A percentile compares a stretch with the other conserved stretches of the same genome.
Conservation (phyloP, 805 yeast genomes). For the Jamesozyma jinghongensis region DNA sequence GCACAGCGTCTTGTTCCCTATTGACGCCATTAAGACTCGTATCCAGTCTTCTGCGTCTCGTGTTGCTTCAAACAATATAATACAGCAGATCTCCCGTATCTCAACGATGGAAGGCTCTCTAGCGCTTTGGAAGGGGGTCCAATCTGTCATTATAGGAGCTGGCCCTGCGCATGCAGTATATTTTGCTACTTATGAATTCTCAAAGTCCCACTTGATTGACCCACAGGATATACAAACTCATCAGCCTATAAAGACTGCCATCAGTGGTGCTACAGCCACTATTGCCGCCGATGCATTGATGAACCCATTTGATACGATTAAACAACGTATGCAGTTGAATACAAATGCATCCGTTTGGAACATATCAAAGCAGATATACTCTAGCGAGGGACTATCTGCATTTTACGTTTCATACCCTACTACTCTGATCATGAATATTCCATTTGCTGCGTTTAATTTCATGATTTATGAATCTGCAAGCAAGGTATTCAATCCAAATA, state of each 20-base stretch:
- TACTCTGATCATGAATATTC: constrained; percentile 82
- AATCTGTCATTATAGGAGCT: constrained; percentile 90
- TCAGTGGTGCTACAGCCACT: constrained; percentile 88
- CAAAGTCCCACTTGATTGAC: constrained; percentile 35
- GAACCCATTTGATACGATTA: constrained; percentile 95
- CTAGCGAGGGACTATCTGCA: constrained; percentile 61
- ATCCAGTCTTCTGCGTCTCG: constrained; percentile 50
- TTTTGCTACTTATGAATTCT: constrained; percentile 84
- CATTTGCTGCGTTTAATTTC: constrained; percentile 90
- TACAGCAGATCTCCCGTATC: constrained; percentile 62
- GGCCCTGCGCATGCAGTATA: constrained; percentile 99
- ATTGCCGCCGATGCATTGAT: constrained; percentile 89
- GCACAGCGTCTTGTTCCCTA: constrained; percentile 93
- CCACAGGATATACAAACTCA: constrained; percentile 32
- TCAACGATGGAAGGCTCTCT: constrained; percentile 81
- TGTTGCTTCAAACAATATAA: constrained; percentile 30
- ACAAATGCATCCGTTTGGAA: constrained; percentile 19
- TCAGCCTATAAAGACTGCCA: constrained; percentile 74
- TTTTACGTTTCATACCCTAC: constrained; percentile 93
- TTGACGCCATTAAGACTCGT: constrained; percentile 92
- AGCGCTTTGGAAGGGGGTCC: constrained; percentile 89
- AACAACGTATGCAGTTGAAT: constrained; percentile 82
- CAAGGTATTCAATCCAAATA: constrained; percentile 68
- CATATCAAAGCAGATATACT: constrained; percentile 38
- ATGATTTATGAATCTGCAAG: constrained; percentile 83